phyloP scores from a whole-genome alignment of 192 early-diverging fungal genomes.

The Paraglomus occultum region DNA sequence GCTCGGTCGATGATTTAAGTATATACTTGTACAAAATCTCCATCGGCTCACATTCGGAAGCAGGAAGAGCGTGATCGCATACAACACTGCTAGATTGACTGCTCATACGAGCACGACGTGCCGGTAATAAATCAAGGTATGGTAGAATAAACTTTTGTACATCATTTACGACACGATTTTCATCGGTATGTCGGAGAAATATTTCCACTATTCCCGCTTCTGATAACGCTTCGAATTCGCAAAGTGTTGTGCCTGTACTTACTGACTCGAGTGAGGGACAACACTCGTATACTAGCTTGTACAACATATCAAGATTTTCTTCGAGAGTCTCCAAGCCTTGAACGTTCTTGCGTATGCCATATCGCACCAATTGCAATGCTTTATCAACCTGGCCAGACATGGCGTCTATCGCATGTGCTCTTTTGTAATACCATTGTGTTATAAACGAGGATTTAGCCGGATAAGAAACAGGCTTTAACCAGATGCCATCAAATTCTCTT shows the following conservation, averaged over 20 bases:
- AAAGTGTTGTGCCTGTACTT: conserved; percentile 32
- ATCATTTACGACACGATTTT: conserved; percentile 46
- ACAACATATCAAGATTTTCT: conserved; percentile 58
- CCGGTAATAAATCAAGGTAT: conserved; percentile 36
- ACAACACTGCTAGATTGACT: conserved; percentile 24
- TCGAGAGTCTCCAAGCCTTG: conserved; percentile 48
- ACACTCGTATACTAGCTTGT: conserved; percentile 58
- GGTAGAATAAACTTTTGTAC: conserved; percentile 49
- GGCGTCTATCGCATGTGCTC: conserved; percentile 54
- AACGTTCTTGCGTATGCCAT: conserved; percentile 51
- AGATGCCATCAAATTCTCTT: conserved; percentile 37
- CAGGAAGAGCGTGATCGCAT: neutral
- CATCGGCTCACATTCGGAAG: conserved; percentile 23
- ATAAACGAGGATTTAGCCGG: conserved; percentile 46
- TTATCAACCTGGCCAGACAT: conserved; percentile 50
- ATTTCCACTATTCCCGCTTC: conserved; percentile 40
- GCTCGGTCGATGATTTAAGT: conserved; percentile 36
- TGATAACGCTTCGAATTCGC: conserved; percentile 39
- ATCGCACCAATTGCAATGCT: conserved; percentile 52
- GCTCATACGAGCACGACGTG: conserved; percentile 33
- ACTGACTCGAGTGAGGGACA: conserved; percentile 36
- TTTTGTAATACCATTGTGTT: conserved; percentile 58
- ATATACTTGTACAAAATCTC: conserved; percentile 49
- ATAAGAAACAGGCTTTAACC: conserved; percentile 43
- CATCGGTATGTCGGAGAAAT: conserved; percentile 39